phyloP scores from a whole-genome alignment of 2,329 filamentous ascomycete genomes.

The Aspergillus melleus region DNA sequence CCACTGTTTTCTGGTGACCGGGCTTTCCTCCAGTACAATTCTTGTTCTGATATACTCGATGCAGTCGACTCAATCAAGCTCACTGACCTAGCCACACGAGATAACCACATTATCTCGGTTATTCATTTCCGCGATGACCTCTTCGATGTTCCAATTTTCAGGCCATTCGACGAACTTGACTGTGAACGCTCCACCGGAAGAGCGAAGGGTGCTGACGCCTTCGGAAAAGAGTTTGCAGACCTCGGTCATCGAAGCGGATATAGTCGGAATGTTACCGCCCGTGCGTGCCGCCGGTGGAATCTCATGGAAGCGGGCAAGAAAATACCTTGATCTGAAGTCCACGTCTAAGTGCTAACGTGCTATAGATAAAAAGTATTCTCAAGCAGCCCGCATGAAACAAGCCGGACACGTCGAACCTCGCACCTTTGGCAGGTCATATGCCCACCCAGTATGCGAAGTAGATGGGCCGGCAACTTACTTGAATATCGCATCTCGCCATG shows the following conservation, averaged over 20 bases:
- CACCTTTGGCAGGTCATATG: constrained; percentile 16
- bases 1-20: constrained; percentile 5
- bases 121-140: constrained; percentile 13
- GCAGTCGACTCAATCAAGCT: not conserved
- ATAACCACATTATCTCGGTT: not conserved
- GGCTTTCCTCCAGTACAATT: constrained; percentile 8
- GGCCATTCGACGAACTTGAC: constrained; percentile 2
- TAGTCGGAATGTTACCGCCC: constrained; percentile 14
- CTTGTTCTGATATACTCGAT: constrained; percentile 3
- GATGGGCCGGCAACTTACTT: constrained; percentile 5
- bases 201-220: constrained; percentile 11
- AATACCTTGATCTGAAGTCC: not conserved
- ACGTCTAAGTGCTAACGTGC: not conserved
- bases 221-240: constrained; percentile 13
- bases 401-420: constrained; percentile 6
- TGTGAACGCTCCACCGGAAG: constrained; percentile 5
- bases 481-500: constrained; percentile 1
- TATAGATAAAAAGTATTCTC: constrained; percentile 15
- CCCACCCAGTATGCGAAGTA: constrained; percentile 8
- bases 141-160: constrained; percentile 13
- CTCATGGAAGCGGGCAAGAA: constrained; percentile 12
- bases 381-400: constrained; percentile 15
- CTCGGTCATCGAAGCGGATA: constrained; percentile 14
- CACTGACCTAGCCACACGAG: not conserved
- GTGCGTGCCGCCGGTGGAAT: constrained; percentile 13